Conservation (phyloP, 2,329 filamentous ascomycete species). For the Exophiala dermatitidis region DNA sequence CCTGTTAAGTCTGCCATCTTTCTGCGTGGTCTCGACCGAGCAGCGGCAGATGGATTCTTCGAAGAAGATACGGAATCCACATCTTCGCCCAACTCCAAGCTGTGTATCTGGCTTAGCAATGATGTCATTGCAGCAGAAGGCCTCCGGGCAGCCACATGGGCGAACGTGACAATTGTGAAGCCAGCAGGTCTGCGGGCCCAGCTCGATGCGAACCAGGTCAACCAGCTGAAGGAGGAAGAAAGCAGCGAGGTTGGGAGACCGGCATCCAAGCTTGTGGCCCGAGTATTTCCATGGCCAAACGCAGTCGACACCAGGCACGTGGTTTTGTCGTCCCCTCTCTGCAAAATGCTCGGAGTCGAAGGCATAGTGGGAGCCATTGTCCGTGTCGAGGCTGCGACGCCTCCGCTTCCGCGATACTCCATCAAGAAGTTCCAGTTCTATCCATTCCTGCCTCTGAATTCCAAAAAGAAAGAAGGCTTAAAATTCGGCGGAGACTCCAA, state of each 20-base stretch:
- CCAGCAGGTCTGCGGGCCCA: conserved; percentile 68
- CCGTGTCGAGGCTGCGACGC: conserved; percentile 74
- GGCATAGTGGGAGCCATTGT: conserved; percentile 78
- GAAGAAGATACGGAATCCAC: conserved; percentile 48
- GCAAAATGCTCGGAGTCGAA: conserved; percentile 61
- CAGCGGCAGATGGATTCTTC: conserved; percentile 67
- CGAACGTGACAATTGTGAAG: conserved; percentile 75
- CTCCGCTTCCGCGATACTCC: conserved; percentile 59
- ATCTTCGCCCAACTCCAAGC: conserved; percentile 46
- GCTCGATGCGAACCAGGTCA: conserved; percentile 60
- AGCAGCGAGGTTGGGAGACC: conserved; percentile 50
- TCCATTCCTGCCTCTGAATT: conserved; percentile 59
- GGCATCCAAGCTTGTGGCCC: conserved; percentile 65
- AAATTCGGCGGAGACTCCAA: conserved; percentile 85
- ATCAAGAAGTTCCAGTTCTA: conserved; percentile 67
- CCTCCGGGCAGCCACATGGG: conserved; percentile 69
- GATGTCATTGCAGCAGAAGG: conserved; percentile 66
- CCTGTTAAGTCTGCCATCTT: conserved; percentile 49
- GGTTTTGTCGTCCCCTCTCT: conserved; percentile 71
- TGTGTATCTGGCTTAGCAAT: conserved; percentile 78
- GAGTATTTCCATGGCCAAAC: conserved; percentile 72
- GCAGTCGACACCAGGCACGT: conserved; percentile 73
- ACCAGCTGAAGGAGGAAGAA: conserved; percentile 59
- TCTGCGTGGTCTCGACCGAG: conserved; percentile 68
- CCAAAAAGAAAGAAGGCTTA: conserved; percentile 57